Base-by-base conservation (phyloP, 2,329 filamentous ascomycete genomes). In the Venturia nashicola region DNA sequence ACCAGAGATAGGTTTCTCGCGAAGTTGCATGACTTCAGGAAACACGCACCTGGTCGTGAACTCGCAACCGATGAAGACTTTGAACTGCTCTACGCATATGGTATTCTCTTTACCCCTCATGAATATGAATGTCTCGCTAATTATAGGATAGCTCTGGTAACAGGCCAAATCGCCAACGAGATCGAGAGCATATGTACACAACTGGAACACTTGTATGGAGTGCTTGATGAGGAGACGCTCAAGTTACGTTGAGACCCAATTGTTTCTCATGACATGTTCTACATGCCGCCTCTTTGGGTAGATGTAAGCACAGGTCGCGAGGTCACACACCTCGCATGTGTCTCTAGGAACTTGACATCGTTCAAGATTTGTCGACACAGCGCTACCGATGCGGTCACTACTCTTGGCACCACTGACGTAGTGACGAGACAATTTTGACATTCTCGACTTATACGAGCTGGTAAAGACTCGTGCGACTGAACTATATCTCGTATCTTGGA, bases 11-110 rank as follows among this genome's bases (percentile, higher is more conserved):
- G 89, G 65, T 78, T 97, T 57, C 80, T 99, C 27, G 89, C 90
- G 23, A 93, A 90, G 75, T 89, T 97, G 46, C 94, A 95, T 70
- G 85, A 88, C 70, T 97, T 94, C 75, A 82, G 93, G 64, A 87
- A 89, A 72, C 85, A 87, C 64, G 84, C 86, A 63, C 79, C 80
- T 1, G 74, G 73, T 23, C 74, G 71, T 59, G 73, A 76, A 9
- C 66, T 76, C 46, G 80, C 86, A 1, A 86, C 85, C 67, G 89
- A 92, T 72, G 83, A 85, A 67, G 94, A 99, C 72, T 97, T 94
- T 73, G 91, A 93, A 67, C 78, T 97, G 68, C 76, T 97, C 54
- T 99, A 97, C 76, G 92, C 93, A 20, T 99, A 96, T 76, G 90
- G 82, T 84, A 71, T 74, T 80, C 77, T 2, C 12, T 6, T 4